These are phyloP conservation scores for Cyberlindnera lachancei DNA, from an alignment of 805 yeast genomes.

Conservation along the genomic window DNA sequence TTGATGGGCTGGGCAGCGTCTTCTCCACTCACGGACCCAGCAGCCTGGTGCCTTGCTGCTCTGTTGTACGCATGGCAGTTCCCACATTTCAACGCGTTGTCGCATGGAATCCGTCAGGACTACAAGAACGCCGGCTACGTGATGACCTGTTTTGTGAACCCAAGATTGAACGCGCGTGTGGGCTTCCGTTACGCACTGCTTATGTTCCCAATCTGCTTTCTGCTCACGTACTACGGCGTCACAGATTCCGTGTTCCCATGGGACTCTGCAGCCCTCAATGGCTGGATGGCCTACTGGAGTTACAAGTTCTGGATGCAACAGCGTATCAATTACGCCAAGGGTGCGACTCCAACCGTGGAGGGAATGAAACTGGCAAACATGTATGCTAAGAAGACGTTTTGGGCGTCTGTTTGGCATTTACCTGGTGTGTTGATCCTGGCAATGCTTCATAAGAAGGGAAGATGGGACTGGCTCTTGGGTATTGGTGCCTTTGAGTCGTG, in stretches of 20 bases:
- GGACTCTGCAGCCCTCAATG: constrained; percentile 79
- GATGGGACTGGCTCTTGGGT: constrained; percentile 72
- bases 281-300: constrained; percentile 79
- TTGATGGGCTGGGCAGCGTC: constrained; percentile 99
- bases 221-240: constrained; percentile 66
- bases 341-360: constrained; percentile 39
- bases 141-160: constrained; percentile 95
- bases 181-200: constrained; percentile 83
- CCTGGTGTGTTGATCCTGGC: constrained; percentile 88
- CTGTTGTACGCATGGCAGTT: constrained; percentile 96
- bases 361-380: constrained; percentile 53
- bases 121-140: constrained; percentile 91
- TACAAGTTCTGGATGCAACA: constrained; percentile 84
- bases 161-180: constrained; percentile 86
- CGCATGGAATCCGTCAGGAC: constrained; percentile 82
- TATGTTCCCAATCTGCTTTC: constrained; percentile 91
- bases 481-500: constrained; percentile 17
- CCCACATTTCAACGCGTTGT: constrained; percentile 91
- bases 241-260: constrained; percentile 74
- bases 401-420: constrained; percentile 92
- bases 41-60: constrained; percentile 91
- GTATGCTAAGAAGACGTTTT: constrained; percentile 79
- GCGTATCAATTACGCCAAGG: constrained; percentile 41
- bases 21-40: constrained; percentile 72
- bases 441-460: constrained; percentile 90